Base-by-base conservation (phyloP, 768 basidiomycete genomes). In the Suillus sp. region DNA sequence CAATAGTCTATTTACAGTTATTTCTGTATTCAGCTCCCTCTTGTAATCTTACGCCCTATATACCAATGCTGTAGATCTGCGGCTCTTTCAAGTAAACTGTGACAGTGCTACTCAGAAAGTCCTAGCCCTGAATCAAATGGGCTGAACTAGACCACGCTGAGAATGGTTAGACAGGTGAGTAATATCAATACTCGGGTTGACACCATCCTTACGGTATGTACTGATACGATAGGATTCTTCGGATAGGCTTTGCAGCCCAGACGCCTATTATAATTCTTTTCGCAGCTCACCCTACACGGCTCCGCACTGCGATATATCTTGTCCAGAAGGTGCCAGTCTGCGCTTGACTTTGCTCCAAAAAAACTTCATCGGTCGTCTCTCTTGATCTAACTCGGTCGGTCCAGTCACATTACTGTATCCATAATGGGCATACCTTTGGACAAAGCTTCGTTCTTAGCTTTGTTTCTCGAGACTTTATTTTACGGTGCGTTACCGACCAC, bases 351-450 rank as follows among this genome's bases (percentile, higher is more conserved):
- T 25, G 18, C 30, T 13, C 32, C 20, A 4, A 6, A 32, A 32
- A 13, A 13, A 16, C n/a, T 53, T 6, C 20, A 32, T 53, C 34
- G 5, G 30, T 10, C 10, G 30, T 32, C 30, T 20, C 30, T n/a
- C 30, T 53, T 20, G 20, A 32, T 53, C 20, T 34, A 10, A 30
- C 20, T 13, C 32, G 10, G 30, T 16, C 5, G 50, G 18, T 51
- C 50, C 9, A 30, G 4, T 53, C 10, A n/a, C 10, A 53, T 11
- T 51, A 53, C 32, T 32, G 32, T 34, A 50, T 50, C 8, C 20
- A 32, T 50, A 50, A 50, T 53, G 51, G 51, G 51, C 5, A 5
- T 53, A 13, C 51, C 51, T 53, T n/a, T 53, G 30, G 51, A 34
- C 32, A 53, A 32, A 53, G 51, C 51, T 34, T 53, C 51, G 10